Evolutionary conservation across 805 yeast species (phyloP).

Genomic region (Candida sphagnicola): DNA sequence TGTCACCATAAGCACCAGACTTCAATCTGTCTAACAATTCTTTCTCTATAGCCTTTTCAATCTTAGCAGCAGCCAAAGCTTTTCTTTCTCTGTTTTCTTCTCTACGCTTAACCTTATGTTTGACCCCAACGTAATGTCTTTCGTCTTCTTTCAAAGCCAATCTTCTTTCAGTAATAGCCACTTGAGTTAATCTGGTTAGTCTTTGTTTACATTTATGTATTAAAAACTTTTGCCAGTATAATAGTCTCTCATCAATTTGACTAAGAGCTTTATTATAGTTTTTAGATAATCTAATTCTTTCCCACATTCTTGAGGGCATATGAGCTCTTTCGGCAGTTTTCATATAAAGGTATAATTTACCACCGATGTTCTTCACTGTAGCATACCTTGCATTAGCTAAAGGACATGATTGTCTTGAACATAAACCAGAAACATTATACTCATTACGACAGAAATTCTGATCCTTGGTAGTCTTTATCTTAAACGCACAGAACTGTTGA

Average conservation of each 20-base stretch:
- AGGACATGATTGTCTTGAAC: constrained; percentile 93
- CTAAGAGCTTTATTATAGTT: constrained; percentile 83
- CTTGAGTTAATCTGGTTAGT: constrained; percentile 90
- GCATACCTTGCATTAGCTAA: constrained; percentile 92
- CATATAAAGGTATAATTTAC: constrained; percentile 81
- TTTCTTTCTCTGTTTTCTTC: constrained; percentile 94
- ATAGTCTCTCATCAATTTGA: constrained; percentile 82
- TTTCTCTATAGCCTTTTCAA: constrained; percentile 94
- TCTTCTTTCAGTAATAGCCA: constrained; percentile 91
- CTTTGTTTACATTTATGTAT: constrained; percentile 95
- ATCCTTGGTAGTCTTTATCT: constrained; percentile 80
- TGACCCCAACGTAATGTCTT: constrained; percentile 87
- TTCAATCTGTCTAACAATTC: constrained; percentile 91
- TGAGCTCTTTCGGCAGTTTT: constrained; percentile 98
- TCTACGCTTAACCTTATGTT: constrained; percentile 92
- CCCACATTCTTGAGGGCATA: constrained; percentile 93
- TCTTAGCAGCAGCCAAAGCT: constrained; percentile 94
- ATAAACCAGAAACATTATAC: constrained; percentile 91
- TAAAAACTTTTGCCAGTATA: constrained; percentile 90
- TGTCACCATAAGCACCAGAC: constrained; percentile 98
- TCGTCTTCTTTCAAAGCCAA: constrained; percentile 88
- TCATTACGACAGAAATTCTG: constrained; percentile 95
- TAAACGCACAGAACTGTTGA: constrained; percentile 93
- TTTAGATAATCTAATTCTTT: constrained; percentile 83
- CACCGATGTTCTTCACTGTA: constrained; percentile 77